Conservation (phyloP, 345 rosid species). For the Bretschneidera sinensis region DNA sequence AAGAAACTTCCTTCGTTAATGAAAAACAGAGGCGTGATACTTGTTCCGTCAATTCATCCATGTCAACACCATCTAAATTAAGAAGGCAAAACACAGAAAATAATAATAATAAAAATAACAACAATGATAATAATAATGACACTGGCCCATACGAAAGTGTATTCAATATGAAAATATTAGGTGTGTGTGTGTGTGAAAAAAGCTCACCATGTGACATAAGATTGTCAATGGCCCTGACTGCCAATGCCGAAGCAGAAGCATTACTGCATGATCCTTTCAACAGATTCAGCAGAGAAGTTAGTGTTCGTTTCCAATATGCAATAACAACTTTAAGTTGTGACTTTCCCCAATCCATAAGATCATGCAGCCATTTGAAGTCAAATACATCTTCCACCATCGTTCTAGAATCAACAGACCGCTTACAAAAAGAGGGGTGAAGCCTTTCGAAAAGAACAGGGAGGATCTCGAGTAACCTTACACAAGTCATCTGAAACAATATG, state of each 20-base stretch:
- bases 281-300: constrained; percentile 49
- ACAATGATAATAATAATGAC: constrained; percentile 4
- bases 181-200: background rate
- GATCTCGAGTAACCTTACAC: constrained; percentile 86
- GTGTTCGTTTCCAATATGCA: constrained; percentile 81
- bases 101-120: constrained; percentile 3
- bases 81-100: constrained; percentile 15
- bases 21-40: constrained; percentile 56
- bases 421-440: constrained; percentile 32
- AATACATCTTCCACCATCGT: constrained; percentile 27
- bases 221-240: constrained; percentile 47
- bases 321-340: constrained; percentile 77
- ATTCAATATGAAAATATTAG: constrained; percentile 1
- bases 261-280: constrained; percentile 43
- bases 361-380: constrained; percentile 78
- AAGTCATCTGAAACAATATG: constrained; percentile 71
- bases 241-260: constrained; percentile 28
- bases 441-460: constrained; percentile 66
- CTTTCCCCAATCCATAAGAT: constrained; percentile 88
- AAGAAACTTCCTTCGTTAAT: constrained; percentile 37
- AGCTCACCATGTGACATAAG: constrained; percentile 64
- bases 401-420: constrained; percentile 31
- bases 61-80: constrained; percentile 46
- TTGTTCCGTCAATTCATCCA: constrained; percentile 60
- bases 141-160: constrained; percentile 14